Evolutionary conservation across 345 rosid genomes (phyloP).

Genomic region (Physaria fendleri): DNA sequence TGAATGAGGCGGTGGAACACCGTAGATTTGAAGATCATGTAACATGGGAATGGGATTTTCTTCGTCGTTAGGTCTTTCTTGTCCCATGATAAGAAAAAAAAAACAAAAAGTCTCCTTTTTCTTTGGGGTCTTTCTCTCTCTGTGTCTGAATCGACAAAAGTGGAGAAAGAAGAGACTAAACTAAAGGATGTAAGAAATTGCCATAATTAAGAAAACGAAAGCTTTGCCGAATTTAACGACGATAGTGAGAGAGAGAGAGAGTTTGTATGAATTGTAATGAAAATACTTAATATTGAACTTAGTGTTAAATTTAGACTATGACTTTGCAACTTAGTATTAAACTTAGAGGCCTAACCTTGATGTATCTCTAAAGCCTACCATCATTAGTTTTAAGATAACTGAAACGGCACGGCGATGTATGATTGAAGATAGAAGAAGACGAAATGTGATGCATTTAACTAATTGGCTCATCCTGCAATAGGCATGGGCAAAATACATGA

Average conservation of each 20-base stretch:
- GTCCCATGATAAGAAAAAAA: slow-evolving; percentile 23
- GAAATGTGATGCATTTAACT: too few relatives aligned
- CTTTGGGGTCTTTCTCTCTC: neutral
- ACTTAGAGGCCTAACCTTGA: neutral
- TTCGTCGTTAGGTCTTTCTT: slow-evolving; percentile 30
- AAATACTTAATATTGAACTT: neutral
- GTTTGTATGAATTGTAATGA: slow-evolving; percentile 9
- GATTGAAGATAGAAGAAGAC: too few relatives aligned
- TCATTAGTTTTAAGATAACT: neutral
- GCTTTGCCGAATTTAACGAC: slow-evolving; percentile 24
- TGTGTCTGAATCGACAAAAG: slow-evolving; percentile 13
- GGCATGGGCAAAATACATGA: too few relatives aligned
- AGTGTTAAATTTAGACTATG: neutral
- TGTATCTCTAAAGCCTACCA: neutral
- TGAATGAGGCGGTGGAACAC: slow-evolving; percentile 20
- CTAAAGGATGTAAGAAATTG: slow-evolving; percentile 15
- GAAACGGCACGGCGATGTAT: too few relatives aligned
- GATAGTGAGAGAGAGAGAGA: neutral
- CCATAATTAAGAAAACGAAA: slow-evolving; percentile 20
- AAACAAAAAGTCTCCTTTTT: slow-evolving; percentile 13
- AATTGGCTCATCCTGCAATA: too few relatives aligned
- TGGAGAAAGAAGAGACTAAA: slow-evolving; percentile 13
- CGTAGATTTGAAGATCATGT: slow-evolving; percentile 4
- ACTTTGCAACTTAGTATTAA: neutral
- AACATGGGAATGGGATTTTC: slow-evolving; percentile 24